These are phyloP conservation scores for Trichoderma parareesei DNA, from an alignment of 495 filamentous ascomycete genomes.

Conservation along the genomic window DNA sequence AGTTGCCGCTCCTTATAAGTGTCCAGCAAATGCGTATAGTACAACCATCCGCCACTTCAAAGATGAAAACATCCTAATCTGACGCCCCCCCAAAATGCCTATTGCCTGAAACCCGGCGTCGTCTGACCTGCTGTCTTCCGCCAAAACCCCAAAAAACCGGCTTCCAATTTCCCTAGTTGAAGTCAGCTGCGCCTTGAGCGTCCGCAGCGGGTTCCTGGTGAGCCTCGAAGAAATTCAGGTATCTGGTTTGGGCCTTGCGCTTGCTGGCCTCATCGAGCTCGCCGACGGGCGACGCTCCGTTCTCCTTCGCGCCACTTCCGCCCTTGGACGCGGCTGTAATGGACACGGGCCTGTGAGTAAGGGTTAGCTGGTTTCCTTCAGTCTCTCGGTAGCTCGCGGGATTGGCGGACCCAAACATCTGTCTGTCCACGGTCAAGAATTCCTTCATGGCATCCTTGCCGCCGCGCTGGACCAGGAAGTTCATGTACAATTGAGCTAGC, in stretches of 20 bases:
- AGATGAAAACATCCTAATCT: conserved; percentile 3
- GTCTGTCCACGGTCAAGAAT: conserved; percentile 73
- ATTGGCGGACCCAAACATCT: conserved; percentile 68
- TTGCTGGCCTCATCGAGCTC: conserved; percentile 57
- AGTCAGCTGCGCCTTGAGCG: conserved; percentile 33
- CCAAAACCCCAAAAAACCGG: not conserved
- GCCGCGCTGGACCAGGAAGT: conserved; percentile 77
- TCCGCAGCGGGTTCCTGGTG: conserved; percentile 41
- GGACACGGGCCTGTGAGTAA: conserved; percentile 38
- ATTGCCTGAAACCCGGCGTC: not conserved
- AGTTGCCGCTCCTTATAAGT: not conserved
- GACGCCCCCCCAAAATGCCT: not conserved
- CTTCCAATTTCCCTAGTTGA: conserved; percentile 23
- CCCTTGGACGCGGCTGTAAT: conserved; percentile 38
- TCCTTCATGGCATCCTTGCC: conserved; percentile 78
- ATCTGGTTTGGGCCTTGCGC: conserved; percentile 53
- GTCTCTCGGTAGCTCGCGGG: conserved; percentile 2
- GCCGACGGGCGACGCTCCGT: conserved; percentile 43
- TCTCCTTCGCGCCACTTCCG: conserved; percentile 46
- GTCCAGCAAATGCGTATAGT: conserved; percentile 4
- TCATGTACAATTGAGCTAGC: conserved; percentile 70
- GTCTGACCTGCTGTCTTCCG: not conserved
- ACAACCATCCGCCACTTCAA: conserved; percentile 1
- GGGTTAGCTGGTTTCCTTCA: conserved; percentile 9
- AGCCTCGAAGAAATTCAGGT: conserved; percentile 58